These are phyloP conservation scores for Ajuga reptans DNA, from an alignment of 305 asterid genomes.

Conservation along the genomic window DNA sequence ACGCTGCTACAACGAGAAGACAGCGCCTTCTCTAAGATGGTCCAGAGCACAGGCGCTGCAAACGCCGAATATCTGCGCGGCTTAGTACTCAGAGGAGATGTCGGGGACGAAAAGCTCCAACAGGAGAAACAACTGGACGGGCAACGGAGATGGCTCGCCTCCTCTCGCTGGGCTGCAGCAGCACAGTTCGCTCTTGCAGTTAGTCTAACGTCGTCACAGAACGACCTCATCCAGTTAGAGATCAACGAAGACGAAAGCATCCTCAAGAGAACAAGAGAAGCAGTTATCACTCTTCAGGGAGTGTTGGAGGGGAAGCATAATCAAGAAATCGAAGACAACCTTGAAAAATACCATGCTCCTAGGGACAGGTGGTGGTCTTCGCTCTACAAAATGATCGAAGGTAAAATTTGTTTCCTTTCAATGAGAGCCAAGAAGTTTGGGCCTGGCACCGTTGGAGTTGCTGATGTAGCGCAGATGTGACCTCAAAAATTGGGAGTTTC, in stretches of 20 bases:
- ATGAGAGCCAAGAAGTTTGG: no score
- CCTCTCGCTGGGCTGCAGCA: conserved; percentile 92
- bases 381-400: conserved; percentile 78
- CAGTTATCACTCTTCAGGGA: conserved; percentile 78
- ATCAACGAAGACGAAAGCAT: conserved; percentile 48
- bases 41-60: conserved; percentile 88
- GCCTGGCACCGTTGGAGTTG: no score
- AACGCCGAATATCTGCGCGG: conserved; percentile 77
- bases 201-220: conserved; percentile 79
- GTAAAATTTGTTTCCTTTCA: conserved; percentile 26
- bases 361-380: conserved; percentile 86
- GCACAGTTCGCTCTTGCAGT: conserved; percentile 79
- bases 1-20: conserved; percentile 53
- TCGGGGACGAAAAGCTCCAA: conserved; percentile 27
- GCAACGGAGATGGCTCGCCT: conserved; percentile 80
- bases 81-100: conserved; percentile 46
- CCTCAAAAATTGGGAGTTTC: no score
- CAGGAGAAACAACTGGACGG: conserved; percentile 54
- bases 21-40: conserved; percentile 90
- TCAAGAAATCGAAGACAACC: conserved; percentile 61
- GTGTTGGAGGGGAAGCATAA: conserved; percentile 89
- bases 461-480: no score
- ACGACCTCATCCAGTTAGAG: conserved; percentile 70
- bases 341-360: conserved; percentile 58
- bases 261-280: conserved; percentile 73